Base-by-base conservation (phyloP, 2,329 filamentous ascomycete species). In the Fusarium secorum region DNA sequence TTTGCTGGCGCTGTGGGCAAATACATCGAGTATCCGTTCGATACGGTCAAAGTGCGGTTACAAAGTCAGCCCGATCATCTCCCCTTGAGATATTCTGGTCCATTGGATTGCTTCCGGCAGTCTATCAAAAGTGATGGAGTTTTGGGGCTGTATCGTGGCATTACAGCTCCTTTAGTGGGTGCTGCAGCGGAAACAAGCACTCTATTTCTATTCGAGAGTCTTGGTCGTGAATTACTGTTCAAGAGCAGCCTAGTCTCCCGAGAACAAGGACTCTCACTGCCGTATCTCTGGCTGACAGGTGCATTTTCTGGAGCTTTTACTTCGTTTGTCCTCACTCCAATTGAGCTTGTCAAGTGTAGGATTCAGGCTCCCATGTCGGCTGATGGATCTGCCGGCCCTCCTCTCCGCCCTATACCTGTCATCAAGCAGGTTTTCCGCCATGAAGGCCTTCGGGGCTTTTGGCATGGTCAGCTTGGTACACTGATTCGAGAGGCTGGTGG, bases 291-390 rank as follows among this genome's bases (percentile, higher is more conserved):
- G 79, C 83, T 90, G 55, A 97, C 94, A 22, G 96, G 96, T 49
- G 95, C 93, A 52, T 91, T 93, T 63, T 92, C 95, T 3, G 96
- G 96, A 36, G 92, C 93, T 41, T 92, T 97, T 76, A 97, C 96
- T 1, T 97, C 94, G 0, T 86, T 98, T 51, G 89, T 97, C 35
- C 88, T 99, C 68, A 99, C 96, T 1, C 96, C 96, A 0, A 94
- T 99, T 73, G 96, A 99, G 83, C 88, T 99, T 56, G 93, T 99
- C 79, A 99, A 99, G 83, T 99, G 96, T 87, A 97, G 96, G 82
- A 97, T 99, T 83, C 96, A 99, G 80, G 95, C 95, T 2, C 93
- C 87, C 14, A 77, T 76, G 20, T 79, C 83, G 3, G 78, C 80
- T 5, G 81, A 83, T 28, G 84, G 84, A 26, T 79, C 78, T 28